Evolutionary conservation across 306 rosid species (phyloP).

Genomic region (Fagus crenata): DNA sequence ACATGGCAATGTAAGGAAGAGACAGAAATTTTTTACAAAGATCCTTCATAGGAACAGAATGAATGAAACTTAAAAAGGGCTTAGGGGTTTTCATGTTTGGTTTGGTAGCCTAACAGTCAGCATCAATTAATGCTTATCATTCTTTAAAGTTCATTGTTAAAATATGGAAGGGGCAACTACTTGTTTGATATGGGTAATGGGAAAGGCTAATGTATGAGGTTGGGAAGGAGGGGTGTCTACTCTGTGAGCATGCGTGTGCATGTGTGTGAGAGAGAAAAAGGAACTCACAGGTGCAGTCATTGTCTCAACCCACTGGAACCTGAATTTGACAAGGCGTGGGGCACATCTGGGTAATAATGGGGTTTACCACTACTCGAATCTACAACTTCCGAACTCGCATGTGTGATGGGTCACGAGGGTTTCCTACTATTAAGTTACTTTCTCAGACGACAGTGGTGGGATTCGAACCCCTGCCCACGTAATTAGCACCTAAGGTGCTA

Average conservation of each 20-base stretch:
- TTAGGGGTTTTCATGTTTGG: neutral
- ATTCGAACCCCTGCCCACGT: too few species aligned
- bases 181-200: neutral
- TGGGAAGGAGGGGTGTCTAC: neutral
- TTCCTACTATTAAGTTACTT: too few species aligned
- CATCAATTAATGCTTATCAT: neutral
- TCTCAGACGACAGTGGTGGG: too few species aligned
- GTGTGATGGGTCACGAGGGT: too few species aligned
- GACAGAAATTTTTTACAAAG: neutral
- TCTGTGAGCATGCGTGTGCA: too few species aligned
- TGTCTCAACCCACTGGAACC: too few species aligned
- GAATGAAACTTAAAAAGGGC: neutral
- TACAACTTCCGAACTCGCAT: too few species aligned
- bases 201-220: neutral
- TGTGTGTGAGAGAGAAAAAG: neutral
- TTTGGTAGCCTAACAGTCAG: constrained; percentile 8
- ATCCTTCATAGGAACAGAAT: neutral
- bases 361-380: too few species aligned
- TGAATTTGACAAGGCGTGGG: too few species aligned
- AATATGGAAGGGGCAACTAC: neutral
- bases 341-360: too few species aligned
- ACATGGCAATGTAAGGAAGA: neutral
- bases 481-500: too few species aligned
- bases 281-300: too few species aligned
- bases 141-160: neutral